Percentiles rank a stretch among this genome's conserved stretches.
Conservation (phyloP, 495 filamentous ascomycete species). For the Amorphotheca resinae region DNA sequence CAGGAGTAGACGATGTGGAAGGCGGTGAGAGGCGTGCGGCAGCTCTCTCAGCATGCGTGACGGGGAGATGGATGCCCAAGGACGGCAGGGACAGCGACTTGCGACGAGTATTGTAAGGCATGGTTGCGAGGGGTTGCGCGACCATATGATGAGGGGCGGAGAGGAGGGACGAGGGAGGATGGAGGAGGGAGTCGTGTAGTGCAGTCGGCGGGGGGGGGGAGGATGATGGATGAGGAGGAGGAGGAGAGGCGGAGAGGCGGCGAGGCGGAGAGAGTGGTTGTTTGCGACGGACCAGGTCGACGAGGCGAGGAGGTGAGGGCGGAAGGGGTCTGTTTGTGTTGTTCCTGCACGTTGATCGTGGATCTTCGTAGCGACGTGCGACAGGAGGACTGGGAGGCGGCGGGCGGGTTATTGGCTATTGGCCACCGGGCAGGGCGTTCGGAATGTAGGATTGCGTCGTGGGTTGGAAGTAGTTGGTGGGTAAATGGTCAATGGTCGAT, state of each 20-base stretch:
- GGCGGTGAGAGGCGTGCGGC: conserved; percentile 44
- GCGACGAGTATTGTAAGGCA: conserved; percentile 96
- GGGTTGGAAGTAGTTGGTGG: no score
- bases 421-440: no score
- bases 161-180: background rate
- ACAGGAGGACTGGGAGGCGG: no score
- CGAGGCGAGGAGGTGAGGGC: background rate
- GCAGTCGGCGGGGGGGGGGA: background rate
- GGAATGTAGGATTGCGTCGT: no score
- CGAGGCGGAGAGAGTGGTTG: background rate
- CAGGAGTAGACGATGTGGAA: conserved; percentile 18
- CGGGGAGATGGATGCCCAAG: conserved; percentile 81
- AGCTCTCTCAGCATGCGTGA: conserved; percentile 51
- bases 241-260: background rate
- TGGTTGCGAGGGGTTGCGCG: conserved; percentile 27
- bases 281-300: background rate
- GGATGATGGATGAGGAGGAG: background rate
- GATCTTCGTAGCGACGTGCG: conserved; percentile 1
- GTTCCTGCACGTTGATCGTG: conserved; percentile 1
- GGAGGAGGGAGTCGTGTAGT: background rate
- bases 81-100: conserved; percentile 92
- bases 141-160: conserved; percentile 4
- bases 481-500: no score
- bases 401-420: no score
- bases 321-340: background rate